These are phyloP conservation scores for Panicum virgatum DNA, from an alignment of 202 grass and related monocot genomes.

Conservation along the genomic window DNA sequence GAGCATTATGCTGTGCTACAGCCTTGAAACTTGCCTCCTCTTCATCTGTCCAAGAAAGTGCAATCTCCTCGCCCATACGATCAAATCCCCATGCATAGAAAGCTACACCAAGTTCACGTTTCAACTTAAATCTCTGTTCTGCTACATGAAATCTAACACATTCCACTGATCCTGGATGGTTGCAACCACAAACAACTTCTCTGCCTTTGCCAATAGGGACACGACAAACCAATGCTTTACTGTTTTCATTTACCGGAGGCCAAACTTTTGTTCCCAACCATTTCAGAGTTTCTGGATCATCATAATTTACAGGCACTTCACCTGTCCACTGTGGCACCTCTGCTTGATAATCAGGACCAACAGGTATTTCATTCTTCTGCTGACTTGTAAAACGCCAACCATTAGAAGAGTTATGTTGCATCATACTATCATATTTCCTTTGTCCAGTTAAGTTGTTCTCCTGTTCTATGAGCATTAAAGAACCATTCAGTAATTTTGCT, in stretches of 20 bases:
- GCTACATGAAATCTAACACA: conserved; percentile 85
- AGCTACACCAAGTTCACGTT: conserved; percentile 58
- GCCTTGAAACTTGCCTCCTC: conserved; percentile 71
- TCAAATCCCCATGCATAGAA: conserved; percentile 75
- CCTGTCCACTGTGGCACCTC: conserved; percentile 60
- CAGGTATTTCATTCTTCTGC: conserved; percentile 46
- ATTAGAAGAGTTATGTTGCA: conserved; percentile 24
- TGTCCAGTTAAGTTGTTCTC: conserved; percentile 16
- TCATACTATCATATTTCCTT: conserved; percentile 20
- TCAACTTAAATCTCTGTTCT: conserved; percentile 67
- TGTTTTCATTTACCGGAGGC: conserved; percentile 48
- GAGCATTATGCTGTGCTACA: conserved; percentile 37
- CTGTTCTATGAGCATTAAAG: background rate
- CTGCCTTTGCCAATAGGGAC: conserved; percentile 55
- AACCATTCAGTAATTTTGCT: conserved; percentile 22
- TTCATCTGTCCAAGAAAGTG: conserved; percentile 72
- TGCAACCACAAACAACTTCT: conserved; percentile 59
- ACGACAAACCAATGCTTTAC: conserved; percentile 7
- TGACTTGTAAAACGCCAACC: conserved; percentile 46
- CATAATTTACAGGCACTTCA: conserved; percentile 36
- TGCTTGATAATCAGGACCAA: conserved; percentile 54
- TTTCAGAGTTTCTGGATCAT: conserved; percentile 53
- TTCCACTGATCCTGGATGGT: conserved; percentile 52
- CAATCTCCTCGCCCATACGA: conserved; percentile 80
- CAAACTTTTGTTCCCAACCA: conserved; percentile 78